phyloP scores from a whole-genome alignment of 169 alveolate species.

The Theileria parva region DNA sequence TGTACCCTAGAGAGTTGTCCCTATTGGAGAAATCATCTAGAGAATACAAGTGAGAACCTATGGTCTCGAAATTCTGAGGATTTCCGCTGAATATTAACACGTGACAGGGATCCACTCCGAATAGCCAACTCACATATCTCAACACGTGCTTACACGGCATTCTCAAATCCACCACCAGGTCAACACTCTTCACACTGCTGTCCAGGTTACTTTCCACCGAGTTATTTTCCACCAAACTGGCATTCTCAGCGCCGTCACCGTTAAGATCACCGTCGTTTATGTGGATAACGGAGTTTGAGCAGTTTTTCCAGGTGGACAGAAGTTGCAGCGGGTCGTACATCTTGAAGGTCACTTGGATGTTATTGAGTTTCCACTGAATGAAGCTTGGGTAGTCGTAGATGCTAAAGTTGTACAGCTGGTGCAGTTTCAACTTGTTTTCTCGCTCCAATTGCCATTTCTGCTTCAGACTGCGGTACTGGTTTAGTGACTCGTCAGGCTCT shows the following conservation, averaged over 20 bases:
- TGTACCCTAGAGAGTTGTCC: slow-evolving; percentile 59
- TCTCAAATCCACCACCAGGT: slow-evolving; percentile 69
- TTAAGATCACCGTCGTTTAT: neutral
- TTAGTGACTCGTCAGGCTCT: neutral
- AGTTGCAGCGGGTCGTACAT: slow-evolving; percentile 49
- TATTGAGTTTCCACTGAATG: slow-evolving; percentile 50
- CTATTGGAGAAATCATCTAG: slow-evolving; percentile 61
- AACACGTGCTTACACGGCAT: slow-evolving; percentile 75
- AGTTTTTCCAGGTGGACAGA: slow-evolving; percentile 54
- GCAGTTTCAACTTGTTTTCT: slow-evolving; percentile 4
- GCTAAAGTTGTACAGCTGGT: slow-evolving; percentile 29
- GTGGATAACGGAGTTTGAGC: slow-evolving; percentile 25
- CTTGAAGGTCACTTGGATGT: slow-evolving; percentile 38
- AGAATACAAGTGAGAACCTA: slow-evolving; percentile 30
- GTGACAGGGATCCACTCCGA: slow-evolving; percentile 79
- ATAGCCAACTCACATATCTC: slow-evolving; percentile 72
- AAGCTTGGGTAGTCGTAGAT: slow-evolving; percentile 64
- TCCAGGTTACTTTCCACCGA: neutral
- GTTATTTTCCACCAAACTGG: neutral
- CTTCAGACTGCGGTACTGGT: neutral
- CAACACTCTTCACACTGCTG: slow-evolving; percentile 23
- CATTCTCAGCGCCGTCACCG: neutral
- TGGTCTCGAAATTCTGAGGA: slow-evolving; percentile 57
- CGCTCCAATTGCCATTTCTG: neutral
- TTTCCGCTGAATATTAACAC: slow-evolving; percentile 66